Evolutionary conservation across 495 filamentous ascomycete genomes (phyloP).

Genomic region (Penicillium daleae): DNA sequence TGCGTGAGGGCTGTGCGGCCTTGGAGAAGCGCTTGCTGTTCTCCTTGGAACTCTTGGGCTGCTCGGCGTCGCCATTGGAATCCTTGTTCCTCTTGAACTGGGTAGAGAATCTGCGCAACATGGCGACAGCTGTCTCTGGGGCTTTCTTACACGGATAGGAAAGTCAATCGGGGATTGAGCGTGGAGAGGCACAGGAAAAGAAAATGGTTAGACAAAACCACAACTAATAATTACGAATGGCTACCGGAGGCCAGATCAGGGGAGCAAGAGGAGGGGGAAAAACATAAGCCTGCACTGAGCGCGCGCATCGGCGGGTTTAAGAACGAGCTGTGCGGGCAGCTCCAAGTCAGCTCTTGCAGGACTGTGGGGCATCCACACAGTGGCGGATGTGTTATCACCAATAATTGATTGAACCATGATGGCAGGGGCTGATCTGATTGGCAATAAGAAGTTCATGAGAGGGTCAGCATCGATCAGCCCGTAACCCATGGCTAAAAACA

Average conservation of each 20-base stretch:
- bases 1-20: slow-evolving; percentile 32
- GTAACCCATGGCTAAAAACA: slow-evolving; percentile 13
- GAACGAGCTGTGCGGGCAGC: slow-evolving; percentile 31
- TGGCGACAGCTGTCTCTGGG: slow-evolving; percentile 33
- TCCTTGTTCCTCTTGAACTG: slow-evolving; percentile 55
- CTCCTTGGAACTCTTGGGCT: slow-evolving; percentile 38
- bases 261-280: slow-evolving; percentile 12
- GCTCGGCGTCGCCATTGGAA: slow-evolving; percentile 44
- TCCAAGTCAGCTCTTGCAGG: slow-evolving; percentile 33
- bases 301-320: slow-evolving; percentile 27
- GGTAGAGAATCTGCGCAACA: slow-evolving; percentile 58
- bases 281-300: background rate
- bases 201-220: slow-evolving; percentile 13
- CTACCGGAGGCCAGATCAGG: slow-evolving; percentile 22
- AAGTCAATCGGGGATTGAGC: slow-evolving; percentile 12
- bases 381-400: slow-evolving; percentile 41
- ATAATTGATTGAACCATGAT: slow-evolving; percentile 40
- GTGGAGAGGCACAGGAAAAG: slow-evolving; percentile 15
- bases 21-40: slow-evolving; percentile 47
- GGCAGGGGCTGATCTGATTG: slow-evolving; percentile 21
- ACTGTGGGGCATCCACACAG: slow-evolving; percentile 31
- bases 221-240: slow-evolving; percentile 16
- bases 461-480: slow-evolving; percentile 28
- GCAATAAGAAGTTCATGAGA: slow-evolving; percentile 15
- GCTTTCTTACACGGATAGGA: slow-evolving; percentile 12